phyloP scores from a whole-genome alignment of 2,329 filamentous ascomycete genomes.

The Nigrograna mackinnonii region DNA sequence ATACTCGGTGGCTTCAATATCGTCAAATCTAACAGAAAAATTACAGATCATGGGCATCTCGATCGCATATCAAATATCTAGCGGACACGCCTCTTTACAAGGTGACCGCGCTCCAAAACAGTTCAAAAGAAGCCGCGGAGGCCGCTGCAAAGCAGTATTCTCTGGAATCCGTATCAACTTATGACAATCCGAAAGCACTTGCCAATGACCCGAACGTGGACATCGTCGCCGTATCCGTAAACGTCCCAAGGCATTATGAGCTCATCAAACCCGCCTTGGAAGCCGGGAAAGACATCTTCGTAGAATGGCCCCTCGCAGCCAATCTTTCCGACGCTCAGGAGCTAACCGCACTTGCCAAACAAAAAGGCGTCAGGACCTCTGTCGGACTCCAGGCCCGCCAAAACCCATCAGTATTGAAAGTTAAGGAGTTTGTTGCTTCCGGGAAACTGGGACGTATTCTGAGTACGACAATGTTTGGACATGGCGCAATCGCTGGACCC shows the following conservation, averaged over 20 bases:
- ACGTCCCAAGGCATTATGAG: conserved; percentile 48
- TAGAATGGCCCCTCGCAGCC: conserved; percentile 55
- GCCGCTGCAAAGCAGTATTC: conserved; percentile 42
- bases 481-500: conserved; percentile 25
- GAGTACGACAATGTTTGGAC: conserved; percentile 35
- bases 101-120: conserved; percentile 56
- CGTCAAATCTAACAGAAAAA: conserved; percentile 2
- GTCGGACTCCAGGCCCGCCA: conserved; percentile 54
- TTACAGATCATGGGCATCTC: conserved; percentile 39
- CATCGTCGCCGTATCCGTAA: conserved; percentile 50
- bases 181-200: conserved; percentile 48
- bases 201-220: conserved; percentile 52
- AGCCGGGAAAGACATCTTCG: conserved; percentile 48
- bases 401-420: conserved; percentile 43
- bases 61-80: conserved; percentile 44
- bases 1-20: not conserved
- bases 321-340: conserved; percentile 48
- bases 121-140: conserved; percentile 45
- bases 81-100: conserved; percentile 43
- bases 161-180: conserved; percentile 44
- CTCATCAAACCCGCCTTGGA: conserved; percentile 47
- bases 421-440: conserved; percentile 47
- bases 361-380: conserved; percentile 47
- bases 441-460: conserved; percentile 50
- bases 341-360: conserved; percentile 44